Evolutionary conservation across 2,329 filamentous ascomycete genomes (phyloP).

Genomic region (Emergomyces orientalis): DNA sequence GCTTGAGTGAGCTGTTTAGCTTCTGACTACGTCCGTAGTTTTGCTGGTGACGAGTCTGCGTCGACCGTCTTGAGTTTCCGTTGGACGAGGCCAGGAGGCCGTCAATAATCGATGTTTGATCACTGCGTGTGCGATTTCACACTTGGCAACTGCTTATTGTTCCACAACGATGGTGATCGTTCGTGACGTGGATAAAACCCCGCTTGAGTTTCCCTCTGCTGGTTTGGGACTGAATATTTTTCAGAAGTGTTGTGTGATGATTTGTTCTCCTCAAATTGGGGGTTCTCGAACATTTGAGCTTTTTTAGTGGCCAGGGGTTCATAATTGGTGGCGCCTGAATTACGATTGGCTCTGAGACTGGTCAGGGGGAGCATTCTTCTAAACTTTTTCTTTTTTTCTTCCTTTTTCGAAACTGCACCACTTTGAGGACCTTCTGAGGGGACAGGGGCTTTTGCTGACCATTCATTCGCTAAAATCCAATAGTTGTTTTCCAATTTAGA

Average conservation of each 20-base stretch:
- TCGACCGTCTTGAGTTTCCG: background rate
- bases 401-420: background rate
- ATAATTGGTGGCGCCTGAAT: background rate
- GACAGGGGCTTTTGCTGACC: background rate
- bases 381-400: background rate
- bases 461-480: constrained; percentile 15
- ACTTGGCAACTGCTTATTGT: constrained; percentile 3
- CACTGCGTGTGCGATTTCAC: background rate
- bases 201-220: background rate
- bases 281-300: constrained; percentile 1
- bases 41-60: background rate
- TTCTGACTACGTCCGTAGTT: background rate
- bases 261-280: background rate
- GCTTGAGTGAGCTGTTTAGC: background rate
- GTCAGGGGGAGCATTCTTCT: background rate
- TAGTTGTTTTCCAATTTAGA: constrained; percentile 36
- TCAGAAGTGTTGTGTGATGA: background rate
- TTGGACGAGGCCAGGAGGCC: background rate
- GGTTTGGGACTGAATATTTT: background rate
- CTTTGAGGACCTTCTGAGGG: background rate
- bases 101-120: background rate
- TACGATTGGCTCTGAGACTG: background rate
- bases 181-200: background rate
- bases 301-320: background rate
- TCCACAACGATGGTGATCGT: background rate